Conservation (phyloP, 163 green algal species). For the Chlorella variabilis region DNA sequence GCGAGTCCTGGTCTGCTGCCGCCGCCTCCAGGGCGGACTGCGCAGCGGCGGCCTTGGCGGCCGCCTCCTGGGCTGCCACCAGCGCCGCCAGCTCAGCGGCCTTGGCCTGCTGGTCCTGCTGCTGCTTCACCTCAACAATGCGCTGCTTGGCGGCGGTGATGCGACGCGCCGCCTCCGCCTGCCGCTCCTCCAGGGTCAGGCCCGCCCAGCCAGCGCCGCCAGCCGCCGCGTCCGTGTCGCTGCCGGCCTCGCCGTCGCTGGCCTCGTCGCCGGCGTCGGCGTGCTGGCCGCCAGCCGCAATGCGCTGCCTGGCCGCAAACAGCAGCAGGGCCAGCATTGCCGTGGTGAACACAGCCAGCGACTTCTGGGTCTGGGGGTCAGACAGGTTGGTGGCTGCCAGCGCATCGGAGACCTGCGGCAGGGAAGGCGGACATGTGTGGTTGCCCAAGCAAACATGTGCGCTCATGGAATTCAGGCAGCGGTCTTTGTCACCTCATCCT, state of each 20-base stretch:
- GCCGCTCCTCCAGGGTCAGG: slow-evolving; percentile 3
- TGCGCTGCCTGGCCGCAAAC: not conserved
- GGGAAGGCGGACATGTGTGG: no score
- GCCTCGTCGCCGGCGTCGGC: not conserved
- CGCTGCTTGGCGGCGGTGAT: slow-evolving; percentile 5
- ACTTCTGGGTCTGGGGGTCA: slow-evolving; percentile 2
- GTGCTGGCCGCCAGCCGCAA: not conserved
- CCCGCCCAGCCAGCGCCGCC: not conserved
- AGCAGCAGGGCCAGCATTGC: slow-evolving; percentile 22
- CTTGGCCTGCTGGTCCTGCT: not conserved
- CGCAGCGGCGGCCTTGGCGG: not conserved
- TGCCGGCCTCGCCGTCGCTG: not conserved
- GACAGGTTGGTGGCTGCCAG: not conserved
- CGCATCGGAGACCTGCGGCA: slow-evolving; percentile 4
- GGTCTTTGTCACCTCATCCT: no score
- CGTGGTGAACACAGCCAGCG: not conserved
- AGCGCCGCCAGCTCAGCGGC: not conserved
- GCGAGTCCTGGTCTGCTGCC: not conserved
- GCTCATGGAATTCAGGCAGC: not conserved
- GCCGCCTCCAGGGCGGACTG: not conserved
- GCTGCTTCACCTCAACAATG: not conserved
- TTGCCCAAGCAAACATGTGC: no score
- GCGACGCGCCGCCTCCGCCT: slow-evolving; percentile 4
- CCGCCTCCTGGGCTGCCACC: not conserved
- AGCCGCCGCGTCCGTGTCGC: not conserved